Evolutionary conservation across 1,139 yeast species (phyloP).

Genomic region (Suhomyces choctaworum): DNA sequence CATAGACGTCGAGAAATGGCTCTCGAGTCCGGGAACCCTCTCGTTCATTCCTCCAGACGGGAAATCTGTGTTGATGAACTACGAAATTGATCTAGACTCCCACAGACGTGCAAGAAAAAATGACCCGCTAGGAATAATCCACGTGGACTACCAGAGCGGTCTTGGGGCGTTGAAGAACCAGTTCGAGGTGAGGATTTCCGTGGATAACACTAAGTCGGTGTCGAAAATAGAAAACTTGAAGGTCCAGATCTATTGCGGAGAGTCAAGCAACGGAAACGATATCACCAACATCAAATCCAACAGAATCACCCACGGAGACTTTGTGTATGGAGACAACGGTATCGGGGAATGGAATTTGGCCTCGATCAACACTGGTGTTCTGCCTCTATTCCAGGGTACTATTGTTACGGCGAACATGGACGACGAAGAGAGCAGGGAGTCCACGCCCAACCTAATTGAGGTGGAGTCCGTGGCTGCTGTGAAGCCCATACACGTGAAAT

Average conservation of each 20-base stretch:
- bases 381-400: slow-evolving; percentile 67
- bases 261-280: slow-evolving; percentile 2
- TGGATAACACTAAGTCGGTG: slow-evolving; percentile 51
- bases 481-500: slow-evolving; percentile 53
- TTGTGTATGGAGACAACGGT: slow-evolving; percentile 53
- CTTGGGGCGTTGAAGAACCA: slow-evolving; percentile 66
- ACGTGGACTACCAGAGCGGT: slow-evolving; percentile 59
- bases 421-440: slow-evolving; percentile 7
- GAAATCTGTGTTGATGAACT: slow-evolving; percentile 60
- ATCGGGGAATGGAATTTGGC: slow-evolving; percentile 74
- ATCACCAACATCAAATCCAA: slow-evolving; percentile 45
- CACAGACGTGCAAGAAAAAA: slow-evolving; percentile 22
- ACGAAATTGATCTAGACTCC: slow-evolving; percentile 53
- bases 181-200: slow-evolving; percentile 68
- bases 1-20: slow-evolving; percentile 51
- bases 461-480: slow-evolving; percentile 17
- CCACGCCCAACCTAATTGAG: slow-evolving; percentile 11
- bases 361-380: slow-evolving; percentile 61
- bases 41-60: slow-evolving; percentile 92
- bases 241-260: slow-evolving; percentile 49
- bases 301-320: slow-evolving; percentile 73
- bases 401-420: slow-evolving; percentile 23
- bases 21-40: slow-evolving; percentile 39
- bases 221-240: slow-evolving; percentile 57
- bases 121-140: slow-evolving; percentile 53